Percentiles rank a stretch among this genome's conserved stretches.
These are phyloP conservation scores for Adiantum capillusveneris DNA, from an alignment of 75 land plant genomes.

Conservation along the genomic window DNA sequence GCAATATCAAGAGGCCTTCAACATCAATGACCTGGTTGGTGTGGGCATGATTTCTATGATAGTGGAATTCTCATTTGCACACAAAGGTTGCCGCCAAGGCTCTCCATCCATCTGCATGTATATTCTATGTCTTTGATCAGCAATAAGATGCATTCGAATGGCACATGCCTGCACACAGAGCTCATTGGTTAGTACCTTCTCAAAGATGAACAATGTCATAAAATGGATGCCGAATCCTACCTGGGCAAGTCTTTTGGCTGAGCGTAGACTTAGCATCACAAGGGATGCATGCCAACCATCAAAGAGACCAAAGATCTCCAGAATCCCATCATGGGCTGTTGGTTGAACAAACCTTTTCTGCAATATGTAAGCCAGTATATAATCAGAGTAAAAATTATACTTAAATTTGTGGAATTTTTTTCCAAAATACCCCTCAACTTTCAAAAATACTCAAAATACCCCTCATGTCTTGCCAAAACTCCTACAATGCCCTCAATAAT, in stretches of 20 bases:
- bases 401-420: too few relatives aligned
- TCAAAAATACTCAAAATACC: too few relatives aligned
- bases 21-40: constrained; percentile 41
- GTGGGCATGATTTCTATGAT: constrained; percentile 48
- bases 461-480: too few relatives aligned
- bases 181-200: neutral
- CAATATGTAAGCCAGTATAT: too few relatives aligned
- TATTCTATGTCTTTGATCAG: constrained; percentile 38
- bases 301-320: constrained; percentile 86
- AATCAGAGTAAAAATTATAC: too few relatives aligned
- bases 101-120: constrained; percentile 94
- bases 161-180: constrained; percentile 57
- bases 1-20: constrained; percentile 6
- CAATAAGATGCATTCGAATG: constrained; percentile 55
- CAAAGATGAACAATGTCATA: neutral
- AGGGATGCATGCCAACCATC: constrained; percentile 97
- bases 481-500: too few relatives aligned
- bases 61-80: constrained; percentile 28
- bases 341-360: constrained; percentile 87
- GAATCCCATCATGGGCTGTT: constrained; percentile 76
- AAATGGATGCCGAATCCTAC: constrained; percentile 20
- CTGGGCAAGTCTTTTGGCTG: constrained; percentile 92
- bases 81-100: constrained; percentile 81
- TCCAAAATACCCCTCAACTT: too few relatives aligned
- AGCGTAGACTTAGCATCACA: constrained; percentile 73